phyloP scores from a whole-genome alignment of 345 rosid species.

The Bruguiera parviflora region DNA sequence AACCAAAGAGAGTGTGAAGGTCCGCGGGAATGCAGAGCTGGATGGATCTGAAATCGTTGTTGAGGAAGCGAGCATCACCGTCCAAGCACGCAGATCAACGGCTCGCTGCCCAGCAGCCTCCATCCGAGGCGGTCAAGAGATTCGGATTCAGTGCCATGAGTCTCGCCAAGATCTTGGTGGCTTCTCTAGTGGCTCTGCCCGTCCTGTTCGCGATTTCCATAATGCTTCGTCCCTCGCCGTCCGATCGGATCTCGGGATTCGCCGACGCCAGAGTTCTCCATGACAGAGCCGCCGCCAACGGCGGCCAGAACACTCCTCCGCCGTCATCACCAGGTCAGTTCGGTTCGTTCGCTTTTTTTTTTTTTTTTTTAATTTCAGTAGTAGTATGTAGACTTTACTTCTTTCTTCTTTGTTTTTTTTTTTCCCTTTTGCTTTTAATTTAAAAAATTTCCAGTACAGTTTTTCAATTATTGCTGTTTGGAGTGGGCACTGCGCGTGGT shows the following conservation, averaged over 20 bases:
- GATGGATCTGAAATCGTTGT: constrained; percentile 49
- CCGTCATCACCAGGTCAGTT: not conserved
- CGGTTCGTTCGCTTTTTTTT: not conserved
- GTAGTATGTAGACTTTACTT: constrained; percentile 29
- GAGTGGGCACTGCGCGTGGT: no score
- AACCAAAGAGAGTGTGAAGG: not conserved
- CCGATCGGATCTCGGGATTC: constrained; percentile 22
- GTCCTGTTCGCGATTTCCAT: constrained; percentile 13
- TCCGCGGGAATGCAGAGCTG: not conserved
- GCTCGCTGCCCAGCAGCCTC: constrained; percentile 21
- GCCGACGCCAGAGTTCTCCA: constrained; percentile 28
- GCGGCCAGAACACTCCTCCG: constrained; percentile 1
- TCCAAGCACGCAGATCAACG: constrained; percentile 25
- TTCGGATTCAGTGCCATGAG: constrained; percentile 33
- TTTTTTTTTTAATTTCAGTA: no score
- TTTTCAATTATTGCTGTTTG: not conserved
- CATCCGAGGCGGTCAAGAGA: constrained; percentile 24
- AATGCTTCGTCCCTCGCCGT: constrained; percentile 13
- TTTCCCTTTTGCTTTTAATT: not conserved
- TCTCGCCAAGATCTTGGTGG: constrained; percentile 30
- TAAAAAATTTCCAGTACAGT: constrained; percentile 2
- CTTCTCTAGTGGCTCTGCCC: constrained; percentile 10
- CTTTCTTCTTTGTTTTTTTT: not conserved
- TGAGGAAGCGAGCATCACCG: constrained; percentile 38
- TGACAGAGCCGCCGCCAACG: constrained; percentile 1